Conservation (phyloP, 495 filamentous ascomycete species). For the Stereocaulon alpinum region DNA sequence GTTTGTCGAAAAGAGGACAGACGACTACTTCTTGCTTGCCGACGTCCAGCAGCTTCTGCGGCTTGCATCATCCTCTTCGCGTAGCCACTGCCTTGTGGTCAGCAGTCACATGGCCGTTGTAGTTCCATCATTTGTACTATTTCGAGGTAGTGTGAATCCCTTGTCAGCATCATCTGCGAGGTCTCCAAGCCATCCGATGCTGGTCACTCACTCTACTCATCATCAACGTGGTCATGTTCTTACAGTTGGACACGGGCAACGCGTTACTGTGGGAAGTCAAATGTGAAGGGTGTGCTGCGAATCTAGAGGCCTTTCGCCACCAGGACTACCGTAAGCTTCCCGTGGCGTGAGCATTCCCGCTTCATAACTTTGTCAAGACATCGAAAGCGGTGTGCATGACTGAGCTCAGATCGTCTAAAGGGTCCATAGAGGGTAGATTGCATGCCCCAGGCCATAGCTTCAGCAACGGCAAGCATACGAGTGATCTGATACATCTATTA, state of each 20-base stretch:
- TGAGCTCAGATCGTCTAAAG: not conserved
- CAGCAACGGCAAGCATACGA: not conserved
- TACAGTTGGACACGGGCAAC: not conserved
- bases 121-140: not conserved
- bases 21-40: not conserved
- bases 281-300: not conserved
- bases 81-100: not conserved
- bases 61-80: not conserved
- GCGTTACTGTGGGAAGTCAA: not conserved
- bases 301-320: not conserved
- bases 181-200: not conserved
- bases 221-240: not conserved
- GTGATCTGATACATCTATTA: too few relatives aligned
- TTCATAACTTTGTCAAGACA: too few relatives aligned
- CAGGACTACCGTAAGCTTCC: not conserved
- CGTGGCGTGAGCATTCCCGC: not conserved
- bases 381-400: not conserved
- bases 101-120: conserved; percentile 1
- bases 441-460: not conserved
- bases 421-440: not conserved
- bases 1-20: not conserved
- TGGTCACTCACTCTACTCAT: not conserved
- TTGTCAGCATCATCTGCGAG: not conserved
- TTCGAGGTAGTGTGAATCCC: not conserved
- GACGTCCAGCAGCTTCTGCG: not conserved